Evolutionary conservation across 176 grass and related monocot genomes (phyloP), one percentile per base, ranked within the genome.

Genomic region (Oryza meyeriana): DNA sequence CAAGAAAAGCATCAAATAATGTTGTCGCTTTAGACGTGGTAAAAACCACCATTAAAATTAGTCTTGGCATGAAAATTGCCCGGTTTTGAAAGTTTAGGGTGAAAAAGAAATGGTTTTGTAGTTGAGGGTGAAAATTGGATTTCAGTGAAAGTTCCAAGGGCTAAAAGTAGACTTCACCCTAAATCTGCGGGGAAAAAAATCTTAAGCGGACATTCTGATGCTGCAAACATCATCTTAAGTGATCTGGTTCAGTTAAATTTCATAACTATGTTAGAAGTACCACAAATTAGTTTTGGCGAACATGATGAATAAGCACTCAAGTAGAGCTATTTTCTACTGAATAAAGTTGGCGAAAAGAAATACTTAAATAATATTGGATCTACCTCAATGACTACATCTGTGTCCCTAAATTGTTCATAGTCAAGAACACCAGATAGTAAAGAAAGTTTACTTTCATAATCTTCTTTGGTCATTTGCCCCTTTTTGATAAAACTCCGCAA

Each of bases 361-460:
- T 64, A 31, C 24, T 75, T 58, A 17, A 66, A 29, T n/a, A 35
- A 42, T 35, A 55, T 35, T 78, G 32, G 12, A 79, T 83, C 36
- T 86, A 86, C 95, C 95, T 98, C 95, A 81, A 98, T 91, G 58
- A 90, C 92, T 69, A 93, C 0, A 81, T 95, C 88, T 33, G 88
- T 82, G 77, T 98, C 88, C 82, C 81, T 91, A 69, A 98, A 95
- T 61, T 78, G 69, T 77, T 91, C 90, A 77, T 98, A 98, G 79
- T 94, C 90, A 82, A 95, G 86, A 85, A 86, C 90, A 86, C 92
- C 86, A 10, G 39, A 86, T n/a, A 98, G 79, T 74, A 93, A 83
- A 77, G 90, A 93, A 48, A 98, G 22, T 71, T 89, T 85, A 11
- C 69, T 91, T 78, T 91, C 79, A 82, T 82, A 83, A 66, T 91